Evolutionary conservation across 1,139 yeast species (phyloP), one percentile per base, ranked within the genome.

Genomic region (Meyerozyma smithsonii): DNA sequence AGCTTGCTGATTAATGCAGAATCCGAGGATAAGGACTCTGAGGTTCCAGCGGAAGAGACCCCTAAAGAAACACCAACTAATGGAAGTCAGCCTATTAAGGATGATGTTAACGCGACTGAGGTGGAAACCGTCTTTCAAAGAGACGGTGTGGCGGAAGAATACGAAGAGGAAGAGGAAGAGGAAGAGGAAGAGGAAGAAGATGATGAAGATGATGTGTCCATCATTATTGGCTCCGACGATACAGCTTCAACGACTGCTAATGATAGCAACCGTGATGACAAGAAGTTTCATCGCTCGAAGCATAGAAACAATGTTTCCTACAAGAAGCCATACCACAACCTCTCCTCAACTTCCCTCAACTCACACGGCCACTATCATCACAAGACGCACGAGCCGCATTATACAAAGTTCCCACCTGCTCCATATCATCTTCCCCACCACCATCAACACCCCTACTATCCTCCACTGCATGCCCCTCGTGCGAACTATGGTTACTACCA

Each of bases 201-300:
- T 23, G 68, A 62, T 12, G 74, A 69, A 23, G 74, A 69, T 36
- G 73, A 68, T 36, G 64, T 68, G 10, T 67, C 74, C 5, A 69
- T 71, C 23, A 65, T 71, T 33, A 68, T 70, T 44, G 69, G 66
- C 21, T 59, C 72, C 4, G 72, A 66, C 37, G 68, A 63, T 37
- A 56, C 65, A 11, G 47, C 62, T n/a, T 56, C 62, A 1, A 55
- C 58, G 12, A 50, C 55, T 11, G 55, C 55, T 15, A 53, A 49
- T 35, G 55, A 49, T 41, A 48, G 50, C 35, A 48, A 36, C 33
- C 39, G 38, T 39, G 42, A 42, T n/a, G 33, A 39, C 6, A 46
- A 47, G 34, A 46, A 45, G 34, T 15, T 17, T 4, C 18, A 32
- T 11, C 23, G 38, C 16, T 28, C 35, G 12, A 14, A 37, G 5